Evolutionary conservation across 495 filamentous ascomycete genomes (phyloP).

Genomic region (Penicillium fimorum): DNA sequence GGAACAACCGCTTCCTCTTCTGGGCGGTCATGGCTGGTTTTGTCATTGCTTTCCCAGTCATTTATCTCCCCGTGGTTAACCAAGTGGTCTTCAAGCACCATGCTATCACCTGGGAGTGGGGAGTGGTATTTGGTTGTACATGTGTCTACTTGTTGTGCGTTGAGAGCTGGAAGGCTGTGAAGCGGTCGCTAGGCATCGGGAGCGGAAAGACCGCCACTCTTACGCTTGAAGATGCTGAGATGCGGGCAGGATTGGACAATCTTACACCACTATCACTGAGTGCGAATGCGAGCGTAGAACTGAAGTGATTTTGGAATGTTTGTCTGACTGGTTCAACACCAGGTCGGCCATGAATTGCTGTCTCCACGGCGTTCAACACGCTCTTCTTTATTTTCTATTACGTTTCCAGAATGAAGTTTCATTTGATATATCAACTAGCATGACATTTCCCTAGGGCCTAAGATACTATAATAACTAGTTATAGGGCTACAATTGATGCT

Average conservation of each 20-base stretch:
- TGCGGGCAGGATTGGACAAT: slow-evolving; percentile 26
- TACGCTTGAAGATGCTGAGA: slow-evolving; percentile 36
- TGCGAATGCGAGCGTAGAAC: slow-evolving; percentile 36
- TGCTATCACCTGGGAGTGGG: slow-evolving; percentile 76
- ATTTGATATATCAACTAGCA: neutral
- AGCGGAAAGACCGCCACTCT: slow-evolving; percentile 35
- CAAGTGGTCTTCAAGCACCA: slow-evolving; percentile 70
- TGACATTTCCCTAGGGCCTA: neutral
- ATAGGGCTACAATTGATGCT: no score
- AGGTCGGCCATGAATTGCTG: neutral
- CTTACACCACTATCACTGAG: slow-evolving; percentile 29
- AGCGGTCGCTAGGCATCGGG: slow-evolving; percentile 48
- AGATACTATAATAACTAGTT: neutral
- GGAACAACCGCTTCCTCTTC: slow-evolving; percentile 72
- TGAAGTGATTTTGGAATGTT: slow-evolving; percentile 24
- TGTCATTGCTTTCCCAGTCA: slow-evolving; percentile 65
- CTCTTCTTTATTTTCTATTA: neutral
- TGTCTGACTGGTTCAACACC: slow-evolving; percentile 18
- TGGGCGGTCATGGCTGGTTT: slow-evolving; percentile 67
- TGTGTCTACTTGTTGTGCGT: slow-evolving; percentile 59
- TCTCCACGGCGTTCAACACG: neutral
- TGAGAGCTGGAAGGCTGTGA: slow-evolving; percentile 66
- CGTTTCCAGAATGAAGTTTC: neutral
- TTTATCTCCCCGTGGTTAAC: slow-evolving; percentile 73
- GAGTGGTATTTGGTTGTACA: slow-evolving; percentile 56